Conservation (phyloP, 495 filamentous ascomycete species). For the Poronia punctata region DNA sequence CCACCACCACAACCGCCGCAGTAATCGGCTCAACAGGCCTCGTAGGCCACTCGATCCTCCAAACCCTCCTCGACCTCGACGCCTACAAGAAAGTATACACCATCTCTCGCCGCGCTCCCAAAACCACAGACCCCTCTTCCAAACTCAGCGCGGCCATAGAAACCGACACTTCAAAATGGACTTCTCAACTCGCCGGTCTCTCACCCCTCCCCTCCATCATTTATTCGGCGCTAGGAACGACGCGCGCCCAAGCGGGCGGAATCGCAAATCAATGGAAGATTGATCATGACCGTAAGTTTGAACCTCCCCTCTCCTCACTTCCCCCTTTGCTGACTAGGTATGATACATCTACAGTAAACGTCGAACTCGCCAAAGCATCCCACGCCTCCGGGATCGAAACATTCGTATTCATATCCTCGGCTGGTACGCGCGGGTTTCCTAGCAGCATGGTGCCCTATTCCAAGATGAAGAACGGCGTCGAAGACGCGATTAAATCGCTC, state of each 20-base stretch:
- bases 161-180: constrained; percentile 48
- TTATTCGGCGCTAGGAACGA: constrained; percentile 63
- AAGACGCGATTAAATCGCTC: constrained; percentile 63
- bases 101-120: constrained; percentile 49
- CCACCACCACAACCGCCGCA: no score
- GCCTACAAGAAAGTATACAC: constrained; percentile 43
- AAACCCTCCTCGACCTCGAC: constrained; percentile 42
- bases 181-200: constrained; percentile 43
- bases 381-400: constrained; percentile 55
- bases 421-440: constrained; percentile 36
- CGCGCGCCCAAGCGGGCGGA: constrained; percentile 56
- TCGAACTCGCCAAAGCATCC: constrained; percentile 61
- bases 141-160: constrained; percentile 46
- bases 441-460: constrained; percentile 42
- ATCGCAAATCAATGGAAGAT: constrained; percentile 69
- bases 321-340: no score
- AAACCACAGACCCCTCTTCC: constrained; percentile 31
- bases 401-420: constrained; percentile 62
- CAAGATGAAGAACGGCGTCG: constrained; percentile 75
- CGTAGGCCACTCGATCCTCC: constrained; percentile 50
- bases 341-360: no score
- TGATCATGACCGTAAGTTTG: constrained; percentile 51
- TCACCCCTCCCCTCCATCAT: constrained; percentile 52
- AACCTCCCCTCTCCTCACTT: no score
- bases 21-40: constrained; percentile 53